Percentiles rank a stretch among this genome's conserved stretches.
Evolutionary conservation across 1,139 yeast species (phyloP).

Genomic region (Candida buenavistaensis): DNA sequence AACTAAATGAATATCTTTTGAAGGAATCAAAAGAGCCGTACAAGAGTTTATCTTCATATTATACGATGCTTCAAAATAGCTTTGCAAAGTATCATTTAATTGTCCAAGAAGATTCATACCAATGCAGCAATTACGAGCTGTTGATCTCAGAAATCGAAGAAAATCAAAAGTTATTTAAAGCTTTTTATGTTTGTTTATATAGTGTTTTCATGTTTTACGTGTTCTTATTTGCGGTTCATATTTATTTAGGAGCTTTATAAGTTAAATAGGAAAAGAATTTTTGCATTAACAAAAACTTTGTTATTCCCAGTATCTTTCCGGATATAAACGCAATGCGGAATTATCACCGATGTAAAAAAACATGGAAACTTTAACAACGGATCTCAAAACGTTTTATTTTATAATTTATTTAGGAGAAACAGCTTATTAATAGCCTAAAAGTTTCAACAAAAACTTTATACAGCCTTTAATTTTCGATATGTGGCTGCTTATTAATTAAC

Average conservation of each 20-base stretch:
- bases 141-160: constrained; percentile 1
- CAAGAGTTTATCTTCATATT: constrained; percentile 2
- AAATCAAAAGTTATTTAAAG: background rate
- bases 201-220: constrained; percentile 1
- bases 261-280: too few relatives aligned
- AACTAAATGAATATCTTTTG: constrained; percentile 8
- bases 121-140: constrained; percentile 1
- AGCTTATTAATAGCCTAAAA: too few relatives aligned
- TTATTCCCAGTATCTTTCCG: too few relatives aligned
- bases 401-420: too few relatives aligned
- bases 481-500: constrained; percentile 1
- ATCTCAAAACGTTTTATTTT: too few relatives aligned
- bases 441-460: too few relatives aligned
- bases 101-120: constrained; percentile 3
- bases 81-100: constrained; percentile 2
- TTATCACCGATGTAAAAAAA: too few relatives aligned
- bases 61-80: constrained; percentile 1
- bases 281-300: too few relatives aligned
- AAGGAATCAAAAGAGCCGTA: constrained; percentile 3
- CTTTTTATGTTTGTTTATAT: background rate
- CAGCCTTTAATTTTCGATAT: too few relatives aligned
- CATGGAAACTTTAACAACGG: too few relatives aligned
- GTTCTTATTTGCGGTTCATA: background rate
- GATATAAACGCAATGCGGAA: too few relatives aligned
- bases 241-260: background rate